phyloP scores from a whole-genome alignment of 176 grass and related monocot genomes.

The Raddia guianensis region DNA sequence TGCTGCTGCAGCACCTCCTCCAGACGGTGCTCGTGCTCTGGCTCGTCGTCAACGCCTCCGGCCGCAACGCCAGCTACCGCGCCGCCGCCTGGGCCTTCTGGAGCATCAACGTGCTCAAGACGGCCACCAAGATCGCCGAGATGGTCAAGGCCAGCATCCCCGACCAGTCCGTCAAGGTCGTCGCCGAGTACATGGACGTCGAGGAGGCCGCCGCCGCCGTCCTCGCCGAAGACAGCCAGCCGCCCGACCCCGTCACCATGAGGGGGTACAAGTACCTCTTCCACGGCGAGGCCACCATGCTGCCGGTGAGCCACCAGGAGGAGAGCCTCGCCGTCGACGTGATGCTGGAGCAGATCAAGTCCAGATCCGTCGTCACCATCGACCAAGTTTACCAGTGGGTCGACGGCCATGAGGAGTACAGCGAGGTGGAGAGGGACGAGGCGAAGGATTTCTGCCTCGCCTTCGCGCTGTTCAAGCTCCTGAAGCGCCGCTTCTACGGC shows the following conservation, averaged over 20 bases:
- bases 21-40: slow-evolving; percentile 50
- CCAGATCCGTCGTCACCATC: slow-evolving; percentile 45
- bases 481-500: slow-evolving; percentile 56
- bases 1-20: slow-evolving; percentile 60
- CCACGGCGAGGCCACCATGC: slow-evolving; percentile 53
- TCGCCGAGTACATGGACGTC: slow-evolving; percentile 64
- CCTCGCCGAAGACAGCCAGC: neutral
- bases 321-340: neutral
- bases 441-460: slow-evolving; percentile 58
- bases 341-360: neutral
- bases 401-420: slow-evolving; percentile 28
- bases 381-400: slow-evolving; percentile 49
- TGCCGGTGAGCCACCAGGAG: slow-evolving; percentile 18
- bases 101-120: slow-evolving; percentile 58
- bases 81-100: slow-evolving; percentile 49
- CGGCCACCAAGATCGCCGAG: slow-evolving; percentile 49
- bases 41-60: slow-evolving; percentile 43
- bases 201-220: slow-evolving; percentile 5
- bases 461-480: slow-evolving; percentile 56
- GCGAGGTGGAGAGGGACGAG: slow-evolving; percentile 52
- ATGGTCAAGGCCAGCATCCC: slow-evolving; percentile 48
- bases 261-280: slow-evolving; percentile 56
- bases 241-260: slow-evolving; percentile 38
- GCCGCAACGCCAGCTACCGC: slow-evolving; percentile 47
- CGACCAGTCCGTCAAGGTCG: slow-evolving; percentile 47